Evolutionary conservation across 129 eudicot genomes (phyloP).

Genomic region (Arctium lappa): DNA sequence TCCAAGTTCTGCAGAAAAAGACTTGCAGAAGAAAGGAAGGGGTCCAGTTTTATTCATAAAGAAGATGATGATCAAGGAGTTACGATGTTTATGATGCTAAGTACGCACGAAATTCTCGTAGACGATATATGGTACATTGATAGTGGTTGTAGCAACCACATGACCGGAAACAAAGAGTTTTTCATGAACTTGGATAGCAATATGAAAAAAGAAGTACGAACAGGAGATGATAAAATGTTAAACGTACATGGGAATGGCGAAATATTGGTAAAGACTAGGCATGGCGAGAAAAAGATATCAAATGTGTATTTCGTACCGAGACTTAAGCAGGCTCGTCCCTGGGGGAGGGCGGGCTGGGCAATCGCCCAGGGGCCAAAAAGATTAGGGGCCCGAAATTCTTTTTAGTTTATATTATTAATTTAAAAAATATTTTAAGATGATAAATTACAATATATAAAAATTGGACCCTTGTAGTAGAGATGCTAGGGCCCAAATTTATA

Average conservation of each 20-base stretch:
- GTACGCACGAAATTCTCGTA: background rate
- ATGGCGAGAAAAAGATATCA: background rate
- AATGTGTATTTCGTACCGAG: background rate
- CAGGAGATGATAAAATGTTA: background rate
- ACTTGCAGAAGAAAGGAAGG: background rate
- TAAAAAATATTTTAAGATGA: too few species aligned
- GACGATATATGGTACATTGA: constrained; percentile 3
- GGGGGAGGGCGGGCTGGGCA: too few species aligned
- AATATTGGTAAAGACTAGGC: background rate
- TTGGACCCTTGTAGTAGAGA: too few species aligned
- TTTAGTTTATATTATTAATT: too few species aligned
- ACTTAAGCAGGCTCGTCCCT: too few species aligned
- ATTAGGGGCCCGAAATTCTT: too few species aligned
- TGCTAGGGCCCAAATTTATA: too few species aligned
- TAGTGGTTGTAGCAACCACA: background rate
- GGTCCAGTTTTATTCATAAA: background rate
- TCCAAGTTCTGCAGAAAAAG: background rate
- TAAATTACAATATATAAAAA: too few species aligned
- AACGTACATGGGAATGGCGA: background rate
- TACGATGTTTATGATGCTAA: background rate
- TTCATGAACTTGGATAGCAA: background rate
- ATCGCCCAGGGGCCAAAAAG: too few species aligned
- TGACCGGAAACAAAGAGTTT: constrained; percentile 11
- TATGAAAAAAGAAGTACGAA: background rate
- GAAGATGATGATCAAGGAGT: background rate